phyloP scores from a whole-genome alignment of 345 rosid genomes.

The Pugionium cornutum region DNA sequence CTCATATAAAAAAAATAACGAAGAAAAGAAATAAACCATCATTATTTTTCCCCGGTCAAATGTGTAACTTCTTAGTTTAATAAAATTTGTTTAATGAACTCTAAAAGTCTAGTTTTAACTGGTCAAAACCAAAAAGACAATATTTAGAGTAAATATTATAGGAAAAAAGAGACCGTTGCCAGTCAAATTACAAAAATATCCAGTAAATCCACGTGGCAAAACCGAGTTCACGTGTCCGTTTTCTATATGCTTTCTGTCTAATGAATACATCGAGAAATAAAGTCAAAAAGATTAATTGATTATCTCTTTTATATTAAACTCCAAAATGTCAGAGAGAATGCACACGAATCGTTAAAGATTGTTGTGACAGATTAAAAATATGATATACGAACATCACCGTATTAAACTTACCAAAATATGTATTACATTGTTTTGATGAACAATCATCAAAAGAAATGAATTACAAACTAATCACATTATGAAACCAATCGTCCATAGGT shows the following conservation, averaged over 20 bases:
- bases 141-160: slow-evolving; percentile 30
- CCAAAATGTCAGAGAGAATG: no score
- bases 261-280: background rate
- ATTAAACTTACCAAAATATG: no score
- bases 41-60: background rate
- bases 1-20: background rate
- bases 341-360: no score
- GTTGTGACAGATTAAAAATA: no score
- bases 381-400: no score
- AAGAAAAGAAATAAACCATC: background rate
- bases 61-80: background rate
- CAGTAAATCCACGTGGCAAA: slow-evolving; percentile 40
- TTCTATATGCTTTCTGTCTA: slow-evolving; percentile 25
- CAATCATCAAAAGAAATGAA: no score
- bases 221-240: slow-evolving; percentile 36
- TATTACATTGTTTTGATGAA: no score
- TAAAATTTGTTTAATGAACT: background rate
- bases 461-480: no score
- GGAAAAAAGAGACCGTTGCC: slow-evolving; percentile 41
- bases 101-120: slow-evolving; percentile 2
- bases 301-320: no score
- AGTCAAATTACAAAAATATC: slow-evolving; percentile 11
- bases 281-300: no score
- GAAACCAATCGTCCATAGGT: no score
- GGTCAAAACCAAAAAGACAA: slow-evolving; percentile 7